These are phyloP conservation scores for Colletotrichum lini DNA, from an alignment of 2,329 filamentous ascomycete species.

Conservation along the genomic window DNA sequence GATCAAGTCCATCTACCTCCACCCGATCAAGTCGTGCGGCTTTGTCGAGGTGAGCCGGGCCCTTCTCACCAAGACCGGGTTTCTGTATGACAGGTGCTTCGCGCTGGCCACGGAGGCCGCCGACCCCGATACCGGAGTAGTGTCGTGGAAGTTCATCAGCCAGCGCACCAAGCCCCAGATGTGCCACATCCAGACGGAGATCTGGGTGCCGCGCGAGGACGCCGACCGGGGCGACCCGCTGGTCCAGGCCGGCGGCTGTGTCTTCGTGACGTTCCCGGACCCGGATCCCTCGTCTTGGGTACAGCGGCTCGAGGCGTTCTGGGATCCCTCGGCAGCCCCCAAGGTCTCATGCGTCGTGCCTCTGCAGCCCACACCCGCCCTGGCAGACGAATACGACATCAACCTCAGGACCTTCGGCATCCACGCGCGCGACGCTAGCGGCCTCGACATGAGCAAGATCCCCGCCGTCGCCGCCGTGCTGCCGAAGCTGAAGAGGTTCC, in stretches of 20 bases:
- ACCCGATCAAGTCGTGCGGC: conserved; percentile 49
- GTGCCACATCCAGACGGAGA: conserved; percentile 40
- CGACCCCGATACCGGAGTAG: conserved; percentile 40
- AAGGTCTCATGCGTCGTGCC: conserved; percentile 7
- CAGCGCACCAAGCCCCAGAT: conserved; percentile 46
- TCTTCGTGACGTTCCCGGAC: conserved; percentile 13
- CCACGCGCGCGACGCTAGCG: conserved; percentile 40
- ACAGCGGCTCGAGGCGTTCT: conserved; percentile 7
- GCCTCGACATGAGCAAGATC: conserved; percentile 39
- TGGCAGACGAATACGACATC: conserved; percentile 11
- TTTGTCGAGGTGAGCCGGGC: conserved; percentile 46
- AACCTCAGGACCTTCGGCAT: conserved; percentile 38
- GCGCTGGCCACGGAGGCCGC: conserved; percentile 49
- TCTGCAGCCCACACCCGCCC: background rate
- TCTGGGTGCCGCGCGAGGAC: conserved; percentile 37
- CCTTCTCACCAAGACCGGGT: conserved; percentile 46
- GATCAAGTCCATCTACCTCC: conserved; percentile 49
- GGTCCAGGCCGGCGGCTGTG: conserved; percentile 26
- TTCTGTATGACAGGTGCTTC: conserved; percentile 47
- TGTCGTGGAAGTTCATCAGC: conserved; percentile 48
- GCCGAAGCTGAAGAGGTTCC: conserved; percentile 41
- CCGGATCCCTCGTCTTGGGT: conserved; percentile 10
- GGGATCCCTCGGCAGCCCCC: background rate
- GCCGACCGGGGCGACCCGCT: conserved; percentile 20
- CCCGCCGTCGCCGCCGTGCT: conserved; percentile 34